Conservation (phyloP, 1,284 basidiomycete genomes). For the Cutaneotrichosporon sp. region DNA sequence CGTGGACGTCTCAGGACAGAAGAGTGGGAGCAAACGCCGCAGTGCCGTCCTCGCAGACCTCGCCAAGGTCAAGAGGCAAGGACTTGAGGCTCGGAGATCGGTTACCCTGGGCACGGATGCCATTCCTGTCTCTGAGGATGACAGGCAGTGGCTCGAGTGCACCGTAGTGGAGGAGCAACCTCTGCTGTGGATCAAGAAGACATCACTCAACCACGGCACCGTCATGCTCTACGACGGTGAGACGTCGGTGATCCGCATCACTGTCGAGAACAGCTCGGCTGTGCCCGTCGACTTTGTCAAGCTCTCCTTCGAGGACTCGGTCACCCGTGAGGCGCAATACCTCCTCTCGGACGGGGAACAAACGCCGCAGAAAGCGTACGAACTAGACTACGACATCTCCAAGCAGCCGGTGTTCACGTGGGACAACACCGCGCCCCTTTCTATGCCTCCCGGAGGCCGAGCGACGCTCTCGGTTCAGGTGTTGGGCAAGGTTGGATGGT, state of each 20-base stretch:
- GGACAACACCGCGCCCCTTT: constrained; percentile 56
- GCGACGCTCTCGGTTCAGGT: constrained; percentile 68
- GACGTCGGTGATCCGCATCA: constrained; percentile 66
- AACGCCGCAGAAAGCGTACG: constrained; percentile 80
- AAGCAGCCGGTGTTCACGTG: constrained; percentile 78
- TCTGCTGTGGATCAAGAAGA: constrained; percentile 74
- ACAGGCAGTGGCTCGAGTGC: constrained; percentile 43
- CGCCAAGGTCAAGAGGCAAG: constrained; percentile 39
- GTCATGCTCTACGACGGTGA: constrained; percentile 94
- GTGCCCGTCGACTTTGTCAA: constrained; percentile 81
- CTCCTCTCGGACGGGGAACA: constrained; percentile 75
- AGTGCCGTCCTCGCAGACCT: constrained; percentile 57
- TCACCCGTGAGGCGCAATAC: constrained; percentile 70
- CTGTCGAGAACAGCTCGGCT: constrained; percentile 79
- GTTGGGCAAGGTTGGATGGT: constrained; percentile 81
- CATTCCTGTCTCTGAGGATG: constrained; percentile 6
- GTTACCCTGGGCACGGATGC: background rate
- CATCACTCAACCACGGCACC: constrained; percentile 83
- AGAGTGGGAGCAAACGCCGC: constrained; percentile 56
- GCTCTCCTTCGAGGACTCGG: constrained; percentile 84
- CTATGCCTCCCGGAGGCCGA: constrained; percentile 71
- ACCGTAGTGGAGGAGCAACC: constrained; percentile 80
- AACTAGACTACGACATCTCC: constrained; percentile 79
- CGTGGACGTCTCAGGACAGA: constrained; percentile 66
- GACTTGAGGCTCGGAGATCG: constrained; percentile 37